A percentile compares a stretch with the other conserved stretches of the same genome.
These are phyloP conservation scores for Ogataea pilisensis DNA, from an alignment of 805 yeast genomes.

Conservation along the genomic window DNA sequence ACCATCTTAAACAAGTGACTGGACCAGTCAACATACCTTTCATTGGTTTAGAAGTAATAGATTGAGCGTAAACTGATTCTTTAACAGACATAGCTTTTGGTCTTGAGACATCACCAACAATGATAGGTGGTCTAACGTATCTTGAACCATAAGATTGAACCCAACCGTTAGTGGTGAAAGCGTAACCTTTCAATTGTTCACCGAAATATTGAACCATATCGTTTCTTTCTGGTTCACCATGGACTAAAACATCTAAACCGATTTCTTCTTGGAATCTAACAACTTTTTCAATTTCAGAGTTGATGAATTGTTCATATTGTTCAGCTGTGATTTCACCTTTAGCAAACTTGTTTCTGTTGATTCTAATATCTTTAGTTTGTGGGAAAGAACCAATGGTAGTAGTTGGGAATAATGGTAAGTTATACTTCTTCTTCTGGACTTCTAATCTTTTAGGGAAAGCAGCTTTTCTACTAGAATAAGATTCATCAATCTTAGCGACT, in stretches of 20 bases:
- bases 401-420: slow-evolving; percentile 98
- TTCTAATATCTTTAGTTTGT: slow-evolving; percentile 98
- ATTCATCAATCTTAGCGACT: slow-evolving; percentile 70
- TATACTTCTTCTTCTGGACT: slow-evolving; percentile 81
- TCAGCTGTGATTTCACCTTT: slow-evolving; percentile 95
- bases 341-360: slow-evolving; percentile 96
- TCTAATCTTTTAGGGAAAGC: slow-evolving; percentile 84
- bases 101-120: slow-evolving; percentile 99
- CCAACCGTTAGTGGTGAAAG: slow-evolving; percentile 99
- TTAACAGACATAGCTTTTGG: slow-evolving; percentile 98
- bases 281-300: slow-evolving; percentile 92
- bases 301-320: slow-evolving; percentile 94
- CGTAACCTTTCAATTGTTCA: slow-evolving; percentile 97
- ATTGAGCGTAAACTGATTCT: slow-evolving; percentile 99
- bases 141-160: slow-evolving; percentile 99
- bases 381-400: slow-evolving; percentile 99
- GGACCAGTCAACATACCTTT: slow-evolving; percentile 99
- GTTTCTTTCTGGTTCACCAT: slow-evolving; percentile 99
- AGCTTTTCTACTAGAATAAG: slow-evolving; percentile 77
- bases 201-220: slow-evolving; percentile 99
- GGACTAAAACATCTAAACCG: slow-evolving; percentile 96
- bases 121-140: slow-evolving; percentile 99
- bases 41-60: slow-evolving; percentile 91
- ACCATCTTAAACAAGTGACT: slow-evolving; percentile 99
- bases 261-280: slow-evolving; percentile 99